phyloP scores from a whole-genome alignment of 768 basidiomycete genomes.

The Neoboletus brunneissimus region DNA sequence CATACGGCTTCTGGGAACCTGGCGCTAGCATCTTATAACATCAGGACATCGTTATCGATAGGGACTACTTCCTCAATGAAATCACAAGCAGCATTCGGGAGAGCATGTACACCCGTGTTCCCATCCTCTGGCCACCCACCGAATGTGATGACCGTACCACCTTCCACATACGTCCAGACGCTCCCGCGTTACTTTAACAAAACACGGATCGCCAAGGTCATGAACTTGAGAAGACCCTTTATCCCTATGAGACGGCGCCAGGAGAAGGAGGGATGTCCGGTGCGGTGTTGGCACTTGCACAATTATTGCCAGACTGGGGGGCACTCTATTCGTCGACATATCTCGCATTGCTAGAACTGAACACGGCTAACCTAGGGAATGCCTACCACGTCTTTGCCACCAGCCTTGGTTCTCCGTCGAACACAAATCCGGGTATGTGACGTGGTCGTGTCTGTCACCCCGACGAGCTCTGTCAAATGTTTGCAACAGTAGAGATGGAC shows the following conservation, averaged over 20 bases:
- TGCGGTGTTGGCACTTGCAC: constrained; percentile 1
- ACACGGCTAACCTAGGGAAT: constrained; percentile 15
- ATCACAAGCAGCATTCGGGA: constrained; percentile 13
- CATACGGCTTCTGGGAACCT: constrained; percentile 8
- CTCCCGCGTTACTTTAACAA: constrained; percentile 6
- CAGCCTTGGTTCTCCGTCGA: constrained; percentile 10
- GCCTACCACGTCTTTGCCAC: constrained; percentile 6
- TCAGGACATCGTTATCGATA: constrained; percentile 16
- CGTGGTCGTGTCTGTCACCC: constrained; percentile 11
- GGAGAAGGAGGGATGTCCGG: constrained; percentile 5
- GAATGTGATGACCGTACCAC: constrained; percentile 14
- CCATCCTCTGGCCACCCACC: constrained; percentile 15
- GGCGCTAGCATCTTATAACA: constrained; percentile 1
- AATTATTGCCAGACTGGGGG: constrained; percentile 11
- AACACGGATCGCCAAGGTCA: constrained; percentile 6
- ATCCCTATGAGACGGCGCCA: constrained; percentile 5
- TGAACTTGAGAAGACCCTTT: too few species aligned
- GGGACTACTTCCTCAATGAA: constrained; percentile 18
- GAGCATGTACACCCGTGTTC: constrained; percentile 12
- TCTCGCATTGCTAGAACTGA: constrained; percentile 10
- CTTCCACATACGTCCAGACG: constrained; percentile 3
- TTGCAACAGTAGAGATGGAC: constrained; percentile 14
- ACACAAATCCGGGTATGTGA: constrained; percentile 10
- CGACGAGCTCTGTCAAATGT: constrained; percentile 12
- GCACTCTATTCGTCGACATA: constrained; percentile 4